Evolutionary conservation across 2,329 filamentous ascomycete species (phyloP), one percentile per base, ranked within the genome.

Genomic region (Cladosporium sp.): DNA sequence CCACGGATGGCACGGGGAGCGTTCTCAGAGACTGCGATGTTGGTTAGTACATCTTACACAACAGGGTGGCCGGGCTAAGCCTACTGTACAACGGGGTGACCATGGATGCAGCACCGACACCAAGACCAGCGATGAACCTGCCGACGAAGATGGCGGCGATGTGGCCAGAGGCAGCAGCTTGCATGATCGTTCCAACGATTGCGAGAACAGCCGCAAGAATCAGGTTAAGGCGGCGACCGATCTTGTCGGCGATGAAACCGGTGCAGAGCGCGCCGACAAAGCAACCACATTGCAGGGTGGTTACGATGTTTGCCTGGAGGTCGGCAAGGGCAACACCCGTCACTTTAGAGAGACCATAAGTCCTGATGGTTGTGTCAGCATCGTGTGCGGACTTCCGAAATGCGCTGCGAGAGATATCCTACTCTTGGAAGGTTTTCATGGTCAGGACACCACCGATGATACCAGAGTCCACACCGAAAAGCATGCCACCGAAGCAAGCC

Each of bases 201-300:
- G 88, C 86, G 44, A 90, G 72, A 1, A 83, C 49, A 31, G 88
- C 87, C 6, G 85, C 82, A 21, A 80, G 75, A 26, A 91, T 81
- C 33, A 92, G 80, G 28, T 82, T 81, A 16, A 69, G 72, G 55
- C 84, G 84, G 61, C 88, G 83, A 18, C 88, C 88, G 69, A 78
- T 85, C 69, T 74, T 77, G 70, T 88, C 85, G 5, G 85, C 81
- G 52, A 84, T 71, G 79, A 81, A 86, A 37, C 81, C 82, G 7
- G 84, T 83, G n/a, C 85, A 67, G 68, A 91, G 81, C 66, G 87
- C 87, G 40, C 88, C 88, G 62, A 85, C 80, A 75, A 91, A 90
- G 68, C 87, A 89, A 60, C 89, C 89, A 50, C 85, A 88, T 77
- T 91, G 88, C 11, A 91, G 82, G 0, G 86, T 89, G n/a, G 88